phyloP scores from a whole-genome alignment of 1,139 yeast species.

The Pneumocystis canis region DNA sequence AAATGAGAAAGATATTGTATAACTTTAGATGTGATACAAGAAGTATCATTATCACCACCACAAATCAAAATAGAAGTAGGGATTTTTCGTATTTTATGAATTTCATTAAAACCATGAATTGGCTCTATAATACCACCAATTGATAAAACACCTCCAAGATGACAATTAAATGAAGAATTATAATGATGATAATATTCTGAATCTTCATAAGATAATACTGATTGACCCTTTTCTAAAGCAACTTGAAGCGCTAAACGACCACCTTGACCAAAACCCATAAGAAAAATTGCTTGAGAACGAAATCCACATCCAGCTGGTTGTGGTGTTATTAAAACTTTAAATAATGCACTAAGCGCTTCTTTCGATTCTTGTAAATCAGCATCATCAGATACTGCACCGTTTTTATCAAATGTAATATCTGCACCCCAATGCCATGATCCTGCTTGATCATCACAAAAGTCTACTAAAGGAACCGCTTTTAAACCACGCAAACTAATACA shows the following conservation, averaged over 20 bases:
- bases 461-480: not conserved
- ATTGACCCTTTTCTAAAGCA: not conserved
- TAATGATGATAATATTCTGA: too few species aligned
- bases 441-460: not conserved
- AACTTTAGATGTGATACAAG: not conserved
- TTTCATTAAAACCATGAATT: not conserved
- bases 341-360: not conserved
- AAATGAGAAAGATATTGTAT: not conserved
- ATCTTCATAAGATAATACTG: not conserved
- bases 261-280: not conserved
- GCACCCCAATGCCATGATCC: not conserved
- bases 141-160: not conserved
- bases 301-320: not conserved
- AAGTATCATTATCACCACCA: not conserved
- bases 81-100: too few species aligned
- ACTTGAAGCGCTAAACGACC: not conserved
- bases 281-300: not conserved
- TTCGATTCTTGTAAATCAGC: not conserved
- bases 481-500: not conserved
- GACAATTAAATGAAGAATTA: too few species aligned
- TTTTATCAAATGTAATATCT: not conserved
- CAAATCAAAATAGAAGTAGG: not conserved
- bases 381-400: not conserved
- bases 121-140: not conserved
- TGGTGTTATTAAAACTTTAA: not conserved